Evolutionary conservation across 176 grass and related monocot species (phyloP), one percentile per base, ranked within the genome.

Genomic region (Oryza glaberrima): DNA sequence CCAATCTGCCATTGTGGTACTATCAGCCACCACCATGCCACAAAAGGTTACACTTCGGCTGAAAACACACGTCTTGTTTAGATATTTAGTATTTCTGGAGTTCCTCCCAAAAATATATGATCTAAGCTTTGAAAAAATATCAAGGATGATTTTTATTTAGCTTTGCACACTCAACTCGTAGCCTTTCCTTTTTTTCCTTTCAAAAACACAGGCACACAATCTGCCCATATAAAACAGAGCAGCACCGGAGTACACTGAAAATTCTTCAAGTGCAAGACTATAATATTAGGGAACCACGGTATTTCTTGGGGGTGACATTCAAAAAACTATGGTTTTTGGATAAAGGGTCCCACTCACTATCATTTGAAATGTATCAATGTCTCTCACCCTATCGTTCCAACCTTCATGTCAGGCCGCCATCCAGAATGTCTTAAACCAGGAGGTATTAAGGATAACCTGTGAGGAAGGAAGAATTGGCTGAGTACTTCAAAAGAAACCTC

Each of bases 281-380:
- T 61, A 83, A 84, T 63, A 28, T 49, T 58, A 38, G 15, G 70
- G n/a, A 64, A 41, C 38, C 82, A 84, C 80, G 76, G 56, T 43
- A 81, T 76, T 75, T 69, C 30, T 63, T 61, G 63, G 77, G 74
- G 51, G 51, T 64, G 71, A 71, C 65, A 85, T 77, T 81, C 85
- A 65, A 65, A 65, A 84, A 64, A 72, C 52, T 65, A 70, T 71
- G 72, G 67, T 79, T 77, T 65, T 30, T 71, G 44, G 79, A 65
- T 23, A 52, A 78, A 56, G 10, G 44, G 58, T 67, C 44, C 32
- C 78, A 72, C 79, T 67, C 58, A 0, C 77, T 75, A 82, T 85
- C 75, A 75, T 82, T 81, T 78, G 48, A 67, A 86, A 86, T 86
- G 83, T 48, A 86, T 66, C 73, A 60, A 82, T 90, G 67, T 52